phyloP scores from a whole-genome alignment of 768 basidiomycete genomes.

The Hirschioporus abietinus region DNA sequence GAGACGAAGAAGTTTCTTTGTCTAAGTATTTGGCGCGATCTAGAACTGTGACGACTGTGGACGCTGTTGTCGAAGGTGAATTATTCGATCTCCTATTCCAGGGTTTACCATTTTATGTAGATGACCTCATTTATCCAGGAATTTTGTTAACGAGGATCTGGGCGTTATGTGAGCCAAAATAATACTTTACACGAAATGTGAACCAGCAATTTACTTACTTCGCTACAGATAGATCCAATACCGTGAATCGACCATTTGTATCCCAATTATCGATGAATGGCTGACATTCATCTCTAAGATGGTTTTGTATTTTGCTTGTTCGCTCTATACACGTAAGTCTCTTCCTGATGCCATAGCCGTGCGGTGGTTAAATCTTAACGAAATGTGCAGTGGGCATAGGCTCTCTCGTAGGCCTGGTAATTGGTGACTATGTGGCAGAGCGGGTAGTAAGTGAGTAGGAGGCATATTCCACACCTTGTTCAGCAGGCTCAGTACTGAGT shows the following conservation, averaged over 20 bases:
- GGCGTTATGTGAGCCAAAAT: conserved; percentile 11
- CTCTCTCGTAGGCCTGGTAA: conserved; percentile 12
- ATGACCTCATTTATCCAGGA: conserved; percentile 4
- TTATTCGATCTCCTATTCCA: not conserved
- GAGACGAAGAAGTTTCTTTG: too few relatives aligned
- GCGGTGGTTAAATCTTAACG: not conserved
- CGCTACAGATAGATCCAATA: not conserved
- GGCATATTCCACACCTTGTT: not conserved
- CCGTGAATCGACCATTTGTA: not conserved
- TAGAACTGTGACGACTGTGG: not conserved
- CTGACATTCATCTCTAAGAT: not conserved
- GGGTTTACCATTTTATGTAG: too few relatives aligned
- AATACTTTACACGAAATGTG: not conserved
- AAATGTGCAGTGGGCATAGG: conserved; percentile 3
- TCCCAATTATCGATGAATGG: not conserved
- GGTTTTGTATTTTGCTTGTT: conserved; percentile 7
- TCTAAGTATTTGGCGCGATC: not conserved
- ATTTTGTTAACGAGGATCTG: conserved; percentile 10
- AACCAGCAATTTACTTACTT: not conserved
- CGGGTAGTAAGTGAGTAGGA: conserved; percentile 3
- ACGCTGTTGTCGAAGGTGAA: not conserved
- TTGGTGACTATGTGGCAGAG: conserved; percentile 10
- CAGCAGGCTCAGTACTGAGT: too few relatives aligned
- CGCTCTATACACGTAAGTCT: conserved; percentile 3
- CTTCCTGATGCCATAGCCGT: not conserved